phyloP scores from a whole-genome alignment of 2,329 filamentous ascomycete species.

The Clarireedia homoeocarpa region DNA sequence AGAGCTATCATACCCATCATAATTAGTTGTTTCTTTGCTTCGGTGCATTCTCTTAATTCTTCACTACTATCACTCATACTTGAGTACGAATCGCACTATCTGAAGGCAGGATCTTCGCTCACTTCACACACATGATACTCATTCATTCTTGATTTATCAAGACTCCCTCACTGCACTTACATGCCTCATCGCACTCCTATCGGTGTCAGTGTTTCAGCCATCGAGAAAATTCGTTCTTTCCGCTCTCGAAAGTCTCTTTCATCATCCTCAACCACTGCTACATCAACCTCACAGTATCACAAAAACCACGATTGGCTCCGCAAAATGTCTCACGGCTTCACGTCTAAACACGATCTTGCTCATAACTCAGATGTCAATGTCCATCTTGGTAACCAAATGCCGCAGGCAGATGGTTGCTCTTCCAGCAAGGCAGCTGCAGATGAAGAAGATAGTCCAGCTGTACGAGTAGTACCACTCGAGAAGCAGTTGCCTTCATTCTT shows the following conservation, averaged over 20 bases:
- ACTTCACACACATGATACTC: background rate
- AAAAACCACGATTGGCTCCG: background rate
- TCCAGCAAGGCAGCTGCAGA: conserved; percentile 8
- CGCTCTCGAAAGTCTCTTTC: conserved; percentile 14
- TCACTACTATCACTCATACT: background rate
- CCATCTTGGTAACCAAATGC: conserved; percentile 2
- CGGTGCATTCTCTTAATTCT: background rate
- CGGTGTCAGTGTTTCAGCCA: conserved; percentile 15
- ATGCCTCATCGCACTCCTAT: conserved; percentile 9
- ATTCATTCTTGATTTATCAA: background rate
- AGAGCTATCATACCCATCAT: background rate
- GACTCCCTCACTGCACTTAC: background rate
- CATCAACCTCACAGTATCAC: background rate
- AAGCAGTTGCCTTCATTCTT: conserved; percentile 44
- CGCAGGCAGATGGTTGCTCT: conserved; percentile 8
- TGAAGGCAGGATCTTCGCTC: background rate
- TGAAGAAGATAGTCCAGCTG: conserved; percentile 1
- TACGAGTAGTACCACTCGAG: background rate
- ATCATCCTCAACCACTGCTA: background rate
- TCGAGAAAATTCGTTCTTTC: conserved; percentile 28
- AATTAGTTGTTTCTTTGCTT: background rate
- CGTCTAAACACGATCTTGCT: background rate
- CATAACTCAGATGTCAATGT: background rate
- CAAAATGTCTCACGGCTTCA: conserved; percentile 1
- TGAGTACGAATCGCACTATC: background rate